phyloP scores from a whole-genome alignment of 1,284 basidiomycete genomes.

The Tetrapyrgos nigripes region DNA sequence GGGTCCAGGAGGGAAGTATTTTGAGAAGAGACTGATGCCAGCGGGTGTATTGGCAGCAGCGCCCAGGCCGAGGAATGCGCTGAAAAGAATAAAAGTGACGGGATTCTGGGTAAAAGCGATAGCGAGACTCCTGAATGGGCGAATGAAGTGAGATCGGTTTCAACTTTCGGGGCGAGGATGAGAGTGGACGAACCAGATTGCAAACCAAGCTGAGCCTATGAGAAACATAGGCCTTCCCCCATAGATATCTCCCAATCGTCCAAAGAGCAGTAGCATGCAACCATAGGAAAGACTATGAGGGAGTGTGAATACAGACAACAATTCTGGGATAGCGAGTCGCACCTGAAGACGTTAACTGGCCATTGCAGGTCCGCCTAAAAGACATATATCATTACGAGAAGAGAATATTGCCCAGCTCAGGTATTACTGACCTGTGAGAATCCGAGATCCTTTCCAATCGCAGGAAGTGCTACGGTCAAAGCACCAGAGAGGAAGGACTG shows the following conservation, averaged over 20 bases:
- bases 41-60: conserved; percentile 37
- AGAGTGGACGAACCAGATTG: conserved; percentile 13
- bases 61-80: conserved; percentile 35
- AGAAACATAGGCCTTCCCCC: conserved; percentile 22
- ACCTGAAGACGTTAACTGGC: conserved; percentile 49
- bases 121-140: conserved; percentile 31
- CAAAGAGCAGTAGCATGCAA: conserved; percentile 18
- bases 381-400: background rate
- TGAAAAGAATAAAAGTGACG: conserved; percentile 33
- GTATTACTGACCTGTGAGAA: conserved; percentile 34
- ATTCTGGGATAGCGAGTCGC: background rate
- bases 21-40: conserved; percentile 33
- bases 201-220: conserved; percentile 17
- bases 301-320: background rate
- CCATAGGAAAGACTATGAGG: conserved; percentile 16
- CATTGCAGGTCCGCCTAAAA: conserved; percentile 42
- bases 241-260: conserved; percentile 19
- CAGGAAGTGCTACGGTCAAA: conserved; percentile 47
- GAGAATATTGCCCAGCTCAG: background rate
- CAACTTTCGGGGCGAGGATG: background rate
- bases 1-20: conserved; percentile 31
- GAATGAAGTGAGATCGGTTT: background rate
- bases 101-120: conserved; percentile 30
- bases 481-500: conserved; percentile 47
- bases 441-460: conserved; percentile 44